phyloP scores from a whole-genome alignment of 805 yeast genomes.

The Myxozyma vanderwaltii region DNA sequence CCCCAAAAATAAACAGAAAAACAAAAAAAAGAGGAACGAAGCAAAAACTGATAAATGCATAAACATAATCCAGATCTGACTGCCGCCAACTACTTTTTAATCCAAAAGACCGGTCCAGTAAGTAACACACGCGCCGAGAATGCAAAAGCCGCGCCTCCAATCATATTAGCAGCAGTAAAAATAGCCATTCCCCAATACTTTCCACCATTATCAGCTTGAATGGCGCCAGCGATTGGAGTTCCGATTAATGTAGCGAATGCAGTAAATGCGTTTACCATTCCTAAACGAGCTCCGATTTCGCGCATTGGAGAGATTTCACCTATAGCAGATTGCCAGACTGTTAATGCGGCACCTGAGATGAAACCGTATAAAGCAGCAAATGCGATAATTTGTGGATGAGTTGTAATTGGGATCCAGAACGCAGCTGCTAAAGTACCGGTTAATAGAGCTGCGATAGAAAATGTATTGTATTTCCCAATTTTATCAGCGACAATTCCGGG shows the following conservation, averaged over 20 bases:
- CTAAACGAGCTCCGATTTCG: conserved; percentile 52
- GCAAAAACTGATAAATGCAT: too few species aligned
- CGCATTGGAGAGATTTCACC: conserved; percentile 37
- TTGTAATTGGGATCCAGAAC: conserved; percentile 63
- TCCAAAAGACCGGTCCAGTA: background rate
- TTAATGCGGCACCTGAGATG: conserved; percentile 41
- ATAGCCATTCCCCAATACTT: conserved; percentile 30
- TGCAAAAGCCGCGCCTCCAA: background rate
- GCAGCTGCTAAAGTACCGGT: conserved; percentile 52
- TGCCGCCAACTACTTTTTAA: conserved; percentile 8
- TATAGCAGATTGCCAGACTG: conserved; percentile 40
- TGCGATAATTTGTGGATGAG: conserved; percentile 39
- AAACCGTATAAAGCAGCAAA: conserved; percentile 41
- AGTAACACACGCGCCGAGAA: background rate
- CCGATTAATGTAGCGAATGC: conserved; percentile 50
- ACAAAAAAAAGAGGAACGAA: too few species aligned
- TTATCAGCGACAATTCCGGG: conserved; percentile 52
- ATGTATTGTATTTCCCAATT: conserved; percentile 57
- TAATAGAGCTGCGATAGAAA: conserved; percentile 44
- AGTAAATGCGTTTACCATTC: conserved; percentile 57
- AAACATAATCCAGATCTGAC: too few species aligned
- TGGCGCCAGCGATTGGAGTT: conserved; percentile 41
- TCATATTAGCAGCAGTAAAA: conserved; percentile 26
- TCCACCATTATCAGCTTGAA: conserved; percentile 22
- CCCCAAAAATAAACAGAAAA: too few species aligned